These are phyloP conservation scores for Cladophialophora carrionii DNA, from an alignment of 2,329 filamentous ascomycete genomes.

Conservation along the genomic window DNA sequence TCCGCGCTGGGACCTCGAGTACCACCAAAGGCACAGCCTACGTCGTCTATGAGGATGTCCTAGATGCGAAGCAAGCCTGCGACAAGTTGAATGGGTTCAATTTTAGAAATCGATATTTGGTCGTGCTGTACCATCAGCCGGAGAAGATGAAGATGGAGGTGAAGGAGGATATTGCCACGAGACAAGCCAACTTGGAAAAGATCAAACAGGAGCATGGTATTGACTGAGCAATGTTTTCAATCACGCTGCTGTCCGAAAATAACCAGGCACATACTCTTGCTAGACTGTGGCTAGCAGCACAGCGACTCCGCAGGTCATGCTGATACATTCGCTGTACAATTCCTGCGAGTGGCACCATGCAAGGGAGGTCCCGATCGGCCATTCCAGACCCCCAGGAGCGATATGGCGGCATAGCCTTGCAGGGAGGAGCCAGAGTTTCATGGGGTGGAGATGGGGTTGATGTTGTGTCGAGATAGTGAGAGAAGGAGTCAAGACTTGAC, in stretches of 20 bases:
- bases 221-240: slow-evolving; percentile 67
- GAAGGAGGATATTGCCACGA: slow-evolving; percentile 90
- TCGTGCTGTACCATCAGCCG: slow-evolving; percentile 78
- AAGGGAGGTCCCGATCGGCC: not conserved
- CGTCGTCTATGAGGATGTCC: slow-evolving; percentile 98
- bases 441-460: not conserved
- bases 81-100: slow-evolving; percentile 99
- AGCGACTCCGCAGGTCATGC: not conserved
- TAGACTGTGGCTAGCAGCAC: not conserved
- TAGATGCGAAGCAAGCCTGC: slow-evolving; percentile 98
- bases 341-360: not conserved
- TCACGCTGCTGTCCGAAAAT: not conserved
- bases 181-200: slow-evolving; percentile 96
- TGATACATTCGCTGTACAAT: not conserved
- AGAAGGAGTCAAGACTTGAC: not conserved
- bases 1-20: slow-evolving; percentile 94
- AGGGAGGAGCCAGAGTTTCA: not conserved
- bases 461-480: not conserved
- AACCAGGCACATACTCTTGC: not conserved
- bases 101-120: slow-evolving; percentile 98
- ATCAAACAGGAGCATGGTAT: slow-evolving; percentile 98
- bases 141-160: slow-evolving; percentile 76
- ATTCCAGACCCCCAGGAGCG: too few species aligned
- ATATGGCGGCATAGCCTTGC: not conserved
- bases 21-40: slow-evolving; percentile 98